Conservation (phyloP, 2,329 filamentous ascomycete genomes). For the Penicillium brevicompactum region DNA sequence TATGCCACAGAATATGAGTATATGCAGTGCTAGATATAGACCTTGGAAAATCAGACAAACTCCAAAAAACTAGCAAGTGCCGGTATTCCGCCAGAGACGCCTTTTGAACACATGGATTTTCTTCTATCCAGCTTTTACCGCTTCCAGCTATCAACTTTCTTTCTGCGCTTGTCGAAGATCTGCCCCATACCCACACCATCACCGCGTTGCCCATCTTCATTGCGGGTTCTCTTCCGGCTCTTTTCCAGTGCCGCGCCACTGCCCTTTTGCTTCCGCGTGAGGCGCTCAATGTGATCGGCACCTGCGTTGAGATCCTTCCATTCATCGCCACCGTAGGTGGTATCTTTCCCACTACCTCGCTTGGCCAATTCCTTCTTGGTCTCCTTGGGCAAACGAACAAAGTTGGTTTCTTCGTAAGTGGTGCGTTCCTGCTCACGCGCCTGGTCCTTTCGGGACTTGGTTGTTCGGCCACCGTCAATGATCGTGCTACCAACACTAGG, state of each 20-base stretch:
- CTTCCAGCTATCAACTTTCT: constrained; percentile 48
- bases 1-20: constrained; percentile 4
- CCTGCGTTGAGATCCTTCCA: constrained; percentile 85
- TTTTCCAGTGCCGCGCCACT: constrained; percentile 68
- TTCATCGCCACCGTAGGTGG: constrained; percentile 86
- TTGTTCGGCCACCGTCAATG: constrained; percentile 72
- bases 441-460: constrained; percentile 75
- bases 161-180: constrained; percentile 47
- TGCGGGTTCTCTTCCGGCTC: constrained; percentile 76
- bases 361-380: constrained; percentile 83
- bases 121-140: constrained; percentile 21
- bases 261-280: constrained; percentile 71
- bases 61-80: constrained; percentile 6
- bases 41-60: constrained; percentile 10
- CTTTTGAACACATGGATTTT: background rate
- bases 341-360: constrained; percentile 52
- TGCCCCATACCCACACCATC: constrained; percentile 70
- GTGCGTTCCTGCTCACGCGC: constrained; percentile 75
- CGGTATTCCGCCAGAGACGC: constrained; percentile 7
- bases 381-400: constrained; percentile 79
- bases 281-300: constrained; percentile 78
- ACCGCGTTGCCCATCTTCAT: constrained; percentile 71
- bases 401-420: constrained; percentile 91
- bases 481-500: constrained; percentile 94
- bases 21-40: constrained; percentile 9